Conservation (phyloP, 352 stramenopile species). For the Phytophthora palmivora region DNA sequence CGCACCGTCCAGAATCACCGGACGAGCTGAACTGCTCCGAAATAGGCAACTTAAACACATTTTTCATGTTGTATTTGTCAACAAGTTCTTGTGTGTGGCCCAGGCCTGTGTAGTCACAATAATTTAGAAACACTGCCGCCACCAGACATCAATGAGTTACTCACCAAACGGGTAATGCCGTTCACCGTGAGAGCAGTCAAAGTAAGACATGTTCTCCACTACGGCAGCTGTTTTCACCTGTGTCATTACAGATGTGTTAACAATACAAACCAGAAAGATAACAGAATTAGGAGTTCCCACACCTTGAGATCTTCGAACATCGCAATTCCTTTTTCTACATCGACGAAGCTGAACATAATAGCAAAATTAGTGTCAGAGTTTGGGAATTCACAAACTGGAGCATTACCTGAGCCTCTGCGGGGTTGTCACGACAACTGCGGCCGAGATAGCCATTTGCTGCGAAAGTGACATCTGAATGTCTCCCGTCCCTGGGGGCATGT, state of each 20-base stretch:
- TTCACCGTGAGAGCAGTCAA: slow-evolving; percentile 88
- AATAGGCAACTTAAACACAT: slow-evolving; percentile 88
- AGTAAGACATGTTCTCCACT: slow-evolving; percentile 99
- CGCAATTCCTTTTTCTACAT: slow-evolving; percentile 98
- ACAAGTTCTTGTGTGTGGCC: slow-evolving; percentile 82
- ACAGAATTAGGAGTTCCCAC: neutral
- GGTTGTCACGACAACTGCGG: slow-evolving; percentile 98
- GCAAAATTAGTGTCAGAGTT: neutral
- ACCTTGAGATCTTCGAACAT: slow-evolving; percentile 98
- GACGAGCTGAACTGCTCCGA: slow-evolving; percentile 75
- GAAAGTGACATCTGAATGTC: slow-evolving; percentile 99
- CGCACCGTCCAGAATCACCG: slow-evolving; percentile 78
- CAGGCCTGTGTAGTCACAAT: slow-evolving; percentile 41
- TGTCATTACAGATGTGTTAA: slow-evolving; percentile 11
- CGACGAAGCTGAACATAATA: slow-evolving; percentile 88
- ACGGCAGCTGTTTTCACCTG: slow-evolving; percentile 96
- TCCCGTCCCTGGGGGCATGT: slow-evolving; percentile 99
- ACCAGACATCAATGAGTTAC: neutral
- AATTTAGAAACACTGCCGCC: neutral
- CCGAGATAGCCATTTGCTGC: slow-evolving; percentile 97
- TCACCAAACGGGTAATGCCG: slow-evolving; percentile 89
- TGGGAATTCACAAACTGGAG: neutral
- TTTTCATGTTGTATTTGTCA: slow-evolving; percentile 83
- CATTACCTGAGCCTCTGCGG: slow-evolving; percentile 94
- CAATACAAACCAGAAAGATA: neutral